Evolutionary conservation across 1,139 yeast genomes (phyloP), one percentile per base, ranked within the genome.

Genomic region (Entelexis paramagnoliae): DNA sequence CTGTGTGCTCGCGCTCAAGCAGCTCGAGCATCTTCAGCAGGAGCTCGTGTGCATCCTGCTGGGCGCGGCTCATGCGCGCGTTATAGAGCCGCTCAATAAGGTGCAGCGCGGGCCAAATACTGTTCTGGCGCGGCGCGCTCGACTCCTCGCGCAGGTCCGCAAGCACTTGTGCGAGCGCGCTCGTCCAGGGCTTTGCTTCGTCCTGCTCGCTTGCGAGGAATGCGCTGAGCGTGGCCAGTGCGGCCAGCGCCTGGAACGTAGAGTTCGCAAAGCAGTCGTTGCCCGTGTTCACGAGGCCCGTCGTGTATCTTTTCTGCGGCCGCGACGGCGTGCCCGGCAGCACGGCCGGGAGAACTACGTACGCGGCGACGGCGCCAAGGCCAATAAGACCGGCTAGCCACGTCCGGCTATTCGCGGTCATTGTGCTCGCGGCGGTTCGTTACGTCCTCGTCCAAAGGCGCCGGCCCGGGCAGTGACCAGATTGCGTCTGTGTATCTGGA

Each of bases 1-100:
- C 28, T 5, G 19, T n/a, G 16, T 78, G 74, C 63, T 89, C 96
- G 55, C 74, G 76, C 52, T 83, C 82, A 52, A 89, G 70, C 0
- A 93, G 82, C 62, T 89, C 95, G 44, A 88, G 70, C 35, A 89
- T 74, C 51, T 86, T 67, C 63, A 86, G 95, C 32, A 91, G 76
- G 56, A 91, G 73, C 63, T 91, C 98, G 60, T 91, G 97, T 0
- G 97, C 96, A 68, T 89, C 97, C 61, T 89, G 95, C 67, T 91
- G 98, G 42, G 79, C 78, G 33, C 88, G 71, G 2, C 95, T 81
- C 32, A 91, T 81, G 59, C 78, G 79, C 7, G 89, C 81, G 54
- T 80, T 76, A 68, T 82, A 84, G n/a, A 84, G 81, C n/a, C 67
- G 67, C 63, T 89, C 97, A 52, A 89, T 68, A 13, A 79, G 80